A percentile compares a stretch with the other conserved stretches of the same genome.
These are phyloP conservation scores for Talaromyces wortmannii DNA, from an alignment of 495 filamentous ascomycete species.

Conservation along the genomic window DNA sequence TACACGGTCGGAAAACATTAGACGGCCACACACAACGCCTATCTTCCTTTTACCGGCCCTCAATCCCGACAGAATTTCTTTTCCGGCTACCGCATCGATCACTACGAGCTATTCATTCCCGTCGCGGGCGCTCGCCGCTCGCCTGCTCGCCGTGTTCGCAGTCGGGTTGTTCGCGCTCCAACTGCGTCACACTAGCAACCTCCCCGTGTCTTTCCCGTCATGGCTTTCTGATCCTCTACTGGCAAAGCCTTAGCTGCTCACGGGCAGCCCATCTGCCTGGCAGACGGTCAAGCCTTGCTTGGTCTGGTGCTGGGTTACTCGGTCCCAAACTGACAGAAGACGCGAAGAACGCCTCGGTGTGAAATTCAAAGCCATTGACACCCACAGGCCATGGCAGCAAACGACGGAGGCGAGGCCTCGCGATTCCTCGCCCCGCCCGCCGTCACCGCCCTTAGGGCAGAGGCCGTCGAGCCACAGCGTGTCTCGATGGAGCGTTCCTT, in stretches of 20 bases:
- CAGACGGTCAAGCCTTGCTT: conserved; percentile 34
- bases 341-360: not conserved
- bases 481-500: conserved; percentile 49
- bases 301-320: conserved; percentile 1
- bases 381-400: conserved; percentile 27
- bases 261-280: conserved; percentile 43
- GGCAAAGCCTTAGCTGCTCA: conserved; percentile 37
- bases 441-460: conserved; percentile 47
- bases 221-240: conserved; percentile 36
- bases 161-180: not conserved
- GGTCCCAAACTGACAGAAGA: not conserved
- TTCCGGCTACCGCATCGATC: too few species aligned
- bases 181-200: not conserved
- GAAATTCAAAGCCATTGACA: not conserved
- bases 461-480: conserved; percentile 38
- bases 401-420: conserved; percentile 26
- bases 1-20: too few species aligned
- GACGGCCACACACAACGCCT: not conserved
- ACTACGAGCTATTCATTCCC: too few species aligned
- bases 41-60: not conserved
- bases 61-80: too few species aligned
- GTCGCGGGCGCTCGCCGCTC: not conserved
- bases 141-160: not conserved
- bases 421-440: conserved; percentile 43
- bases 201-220: conserved; percentile 12